Evolutionary conservation across 202 grass and related monocot genomes (phyloP).

Genomic region (Cymbopogon flexuosus): DNA sequence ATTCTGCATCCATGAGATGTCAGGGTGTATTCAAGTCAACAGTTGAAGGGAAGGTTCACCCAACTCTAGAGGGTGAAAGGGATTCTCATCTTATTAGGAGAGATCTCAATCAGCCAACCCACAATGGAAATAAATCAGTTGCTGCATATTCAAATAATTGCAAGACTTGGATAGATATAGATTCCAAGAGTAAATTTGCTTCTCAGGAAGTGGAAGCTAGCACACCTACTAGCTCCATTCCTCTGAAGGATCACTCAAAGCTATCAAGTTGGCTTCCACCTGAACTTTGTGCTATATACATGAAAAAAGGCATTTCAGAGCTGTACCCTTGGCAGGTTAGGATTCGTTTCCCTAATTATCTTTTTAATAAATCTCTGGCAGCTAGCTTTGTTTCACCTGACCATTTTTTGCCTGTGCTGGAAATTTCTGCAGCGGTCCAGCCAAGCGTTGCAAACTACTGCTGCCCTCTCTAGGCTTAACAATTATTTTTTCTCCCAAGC

Average conservation of each 20-base stretch:
- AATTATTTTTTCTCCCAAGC: conserved; percentile 17
- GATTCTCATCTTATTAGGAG: conserved; percentile 7
- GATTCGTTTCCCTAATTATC: conserved; percentile 11
- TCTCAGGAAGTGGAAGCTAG: conserved; percentile 37
- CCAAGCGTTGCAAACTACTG: not conserved
- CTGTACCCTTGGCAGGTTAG: conserved; percentile 96
- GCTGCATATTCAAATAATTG: conserved; percentile 19
- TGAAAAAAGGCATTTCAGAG: conserved; percentile 75
- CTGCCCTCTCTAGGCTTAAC: not conserved
- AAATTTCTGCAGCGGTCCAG: conserved; percentile 5
- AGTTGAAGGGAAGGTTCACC: conserved; percentile 11
- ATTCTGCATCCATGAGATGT: conserved; percentile 3
- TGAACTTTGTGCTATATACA: conserved; percentile 76
- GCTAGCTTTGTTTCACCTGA: not conserved
- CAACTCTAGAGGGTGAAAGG: not conserved
- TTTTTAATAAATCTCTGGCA: not conserved
- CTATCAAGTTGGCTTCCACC: conserved; percentile 75
- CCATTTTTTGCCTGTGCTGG: not conserved
- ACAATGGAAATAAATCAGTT: conserved; percentile 17
- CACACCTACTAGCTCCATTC: conserved; percentile 66
- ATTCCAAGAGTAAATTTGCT: conserved; percentile 35
- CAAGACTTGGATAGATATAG: conserved; percentile 33
- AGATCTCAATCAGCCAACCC: conserved; percentile 15
- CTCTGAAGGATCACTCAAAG: conserved; percentile 57
- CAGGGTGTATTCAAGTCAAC: conserved; percentile 24